phyloP scores from a whole-genome alignment of 768 basidiomycete genomes.

The Calocybe cyanea region DNA sequence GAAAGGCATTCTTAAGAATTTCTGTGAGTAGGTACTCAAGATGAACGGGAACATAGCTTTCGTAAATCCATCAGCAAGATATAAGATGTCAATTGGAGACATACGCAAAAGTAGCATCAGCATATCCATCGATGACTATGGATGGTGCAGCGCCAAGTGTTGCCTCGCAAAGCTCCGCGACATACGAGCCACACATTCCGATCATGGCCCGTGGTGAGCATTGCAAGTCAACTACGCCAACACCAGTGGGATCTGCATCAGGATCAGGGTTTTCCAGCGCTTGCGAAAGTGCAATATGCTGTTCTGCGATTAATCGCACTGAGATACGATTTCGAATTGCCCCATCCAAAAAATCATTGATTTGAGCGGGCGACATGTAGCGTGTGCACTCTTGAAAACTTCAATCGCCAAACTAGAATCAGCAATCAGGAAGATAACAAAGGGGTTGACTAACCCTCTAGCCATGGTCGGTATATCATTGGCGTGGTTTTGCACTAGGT shows the following conservation, averaged over 20 bases:
- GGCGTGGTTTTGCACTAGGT: conserved; percentile 71
- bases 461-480: conserved; percentile 91
- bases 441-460: conserved; percentile 56
- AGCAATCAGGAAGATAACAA: neutral
- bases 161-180: conserved; percentile 78
- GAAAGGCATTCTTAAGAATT: conserved; percentile 87
- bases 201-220: conserved; percentile 76
- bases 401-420: neutral
- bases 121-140: conserved; percentile 67
- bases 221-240: conserved; percentile 71
- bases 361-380: conserved; percentile 80
- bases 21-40: conserved; percentile 91
- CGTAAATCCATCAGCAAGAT: conserved; percentile 4
- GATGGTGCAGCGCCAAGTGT: conserved; percentile 71
- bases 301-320: conserved; percentile 85
- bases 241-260: conserved; percentile 33
- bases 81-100: conserved; percentile 24
- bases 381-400: conserved; percentile 85
- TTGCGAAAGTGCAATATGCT: conserved; percentile 82
- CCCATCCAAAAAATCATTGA: conserved; percentile 76
- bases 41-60: conserved; percentile 79
- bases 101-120: conserved; percentile 74
- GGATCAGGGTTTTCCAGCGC: conserved; percentile 47
- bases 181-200: conserved; percentile 77
- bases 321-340: conserved; percentile 86